These are phyloP conservation scores for Talaromyces sp. DNA, from an alignment of 2,329 filamentous ascomycete genomes.

Conservation along the genomic window DNA sequence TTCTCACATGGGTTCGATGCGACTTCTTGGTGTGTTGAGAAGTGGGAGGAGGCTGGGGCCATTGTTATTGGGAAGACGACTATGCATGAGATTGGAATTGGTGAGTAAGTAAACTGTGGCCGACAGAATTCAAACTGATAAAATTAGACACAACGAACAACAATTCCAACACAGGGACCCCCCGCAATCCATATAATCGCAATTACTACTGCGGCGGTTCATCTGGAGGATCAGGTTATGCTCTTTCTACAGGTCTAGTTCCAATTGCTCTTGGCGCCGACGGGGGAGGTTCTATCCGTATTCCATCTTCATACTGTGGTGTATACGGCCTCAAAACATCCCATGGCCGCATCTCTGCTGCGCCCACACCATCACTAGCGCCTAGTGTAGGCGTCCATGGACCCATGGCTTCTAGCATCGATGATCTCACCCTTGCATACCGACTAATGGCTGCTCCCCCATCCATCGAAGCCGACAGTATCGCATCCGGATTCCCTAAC, in stretches of 20 bases:
- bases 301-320: conserved; percentile 73
- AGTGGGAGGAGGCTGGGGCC: conserved; percentile 70
- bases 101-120: conserved; percentile 31
- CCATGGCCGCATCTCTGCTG: conserved; percentile 63
- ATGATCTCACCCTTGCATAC: conserved; percentile 79
- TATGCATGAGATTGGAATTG: conserved; percentile 78
- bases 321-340: conserved; percentile 78
- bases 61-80: conserved; percentile 71
- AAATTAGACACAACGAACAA: conserved; percentile 71
- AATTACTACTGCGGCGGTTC: conserved; percentile 78
- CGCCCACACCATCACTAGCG: conserved; percentile 58
- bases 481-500: conserved; percentile 60
- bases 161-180: conserved; percentile 71
- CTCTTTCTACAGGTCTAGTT: conserved; percentile 65
- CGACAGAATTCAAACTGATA: not conserved
- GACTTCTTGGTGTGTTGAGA: conserved; percentile 68
- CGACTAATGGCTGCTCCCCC: conserved; percentile 73
- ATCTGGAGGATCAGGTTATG: conserved; percentile 71
- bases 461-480: conserved; percentile 50
- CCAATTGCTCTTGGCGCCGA: conserved; percentile 72
- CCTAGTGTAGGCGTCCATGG: conserved; percentile 66
- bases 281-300: conserved; percentile 70
- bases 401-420: conserved; percentile 70
- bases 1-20: conserved; percentile 49
- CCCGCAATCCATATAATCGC: conserved; percentile 72